phyloP scores from a whole-genome alignment of 2,329 filamentous ascomycete genomes.

The Emergomyces orientalis region DNA sequence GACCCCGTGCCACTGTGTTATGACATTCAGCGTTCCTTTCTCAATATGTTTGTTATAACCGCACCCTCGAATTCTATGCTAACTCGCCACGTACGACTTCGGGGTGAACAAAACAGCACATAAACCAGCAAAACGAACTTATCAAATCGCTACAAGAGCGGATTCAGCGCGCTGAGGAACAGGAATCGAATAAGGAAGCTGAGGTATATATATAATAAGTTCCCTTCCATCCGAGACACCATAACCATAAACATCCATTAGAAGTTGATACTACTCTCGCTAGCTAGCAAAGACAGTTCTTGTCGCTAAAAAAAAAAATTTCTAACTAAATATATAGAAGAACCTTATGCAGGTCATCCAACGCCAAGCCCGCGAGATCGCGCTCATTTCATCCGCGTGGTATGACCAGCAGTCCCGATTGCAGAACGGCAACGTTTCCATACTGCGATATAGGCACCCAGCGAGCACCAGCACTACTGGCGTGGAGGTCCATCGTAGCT shows the following conservation, averaged over 20 bases:
- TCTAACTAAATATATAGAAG: constrained; percentile 20
- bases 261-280: not conserved
- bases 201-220: constrained; percentile 23
- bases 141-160: constrained; percentile 36
- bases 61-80: constrained; percentile 13
- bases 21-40: constrained; percentile 14
- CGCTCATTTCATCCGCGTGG: constrained; percentile 40
- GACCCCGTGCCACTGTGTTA: constrained; percentile 10
- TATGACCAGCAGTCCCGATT: constrained; percentile 39
- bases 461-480: constrained; percentile 21
- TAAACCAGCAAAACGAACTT: constrained; percentile 35
- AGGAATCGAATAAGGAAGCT: constrained; percentile 32
- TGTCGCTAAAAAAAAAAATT: not conserved
- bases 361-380: constrained; percentile 35
- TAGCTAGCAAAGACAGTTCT: not conserved
- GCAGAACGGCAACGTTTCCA: constrained; percentile 35
- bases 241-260: not conserved
- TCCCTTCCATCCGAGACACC: not conserved
- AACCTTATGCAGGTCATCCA: constrained; percentile 35
- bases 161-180: constrained; percentile 33
- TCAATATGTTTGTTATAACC: constrained; percentile 8
- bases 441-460: constrained; percentile 32
- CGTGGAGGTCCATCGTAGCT: constrained; percentile 34
- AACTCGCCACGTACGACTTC: constrained; percentile 8
- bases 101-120: constrained; percentile 26